These are phyloP conservation scores for Prinsepia uniflora DNA, from an alignment of 306 rosid species.

Conservation along the genomic window DNA sequence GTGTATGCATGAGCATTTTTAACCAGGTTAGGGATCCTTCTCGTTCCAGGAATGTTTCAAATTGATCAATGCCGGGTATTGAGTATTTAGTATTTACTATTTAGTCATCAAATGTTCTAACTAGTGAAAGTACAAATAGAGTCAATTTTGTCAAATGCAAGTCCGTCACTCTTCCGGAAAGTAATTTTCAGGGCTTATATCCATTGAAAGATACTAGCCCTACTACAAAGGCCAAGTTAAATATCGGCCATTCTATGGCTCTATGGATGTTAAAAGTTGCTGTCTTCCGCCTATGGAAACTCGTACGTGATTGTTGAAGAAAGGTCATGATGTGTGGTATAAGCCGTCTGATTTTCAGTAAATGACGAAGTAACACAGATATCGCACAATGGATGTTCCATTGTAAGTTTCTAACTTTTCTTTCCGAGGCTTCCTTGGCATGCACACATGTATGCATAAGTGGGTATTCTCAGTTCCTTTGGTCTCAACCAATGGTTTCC, in stretches of 20 bases:
- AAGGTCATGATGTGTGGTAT: not conserved
- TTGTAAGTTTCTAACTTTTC: not conserved
- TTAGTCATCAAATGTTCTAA: not conserved
- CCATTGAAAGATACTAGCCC: not conserved
- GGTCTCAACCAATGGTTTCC: not conserved
- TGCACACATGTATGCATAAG: not conserved
- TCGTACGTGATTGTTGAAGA: not conserved
- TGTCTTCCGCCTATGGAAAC: not conserved
- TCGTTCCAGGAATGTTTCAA: not conserved
- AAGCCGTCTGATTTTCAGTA: too few relatives aligned
- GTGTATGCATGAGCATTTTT: not conserved
- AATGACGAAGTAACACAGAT: not conserved
- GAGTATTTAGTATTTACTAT: not conserved
- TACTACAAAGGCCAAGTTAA: not conserved
- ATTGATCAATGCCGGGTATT: not conserved
- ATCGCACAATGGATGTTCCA: not conserved
- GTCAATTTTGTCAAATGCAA: not conserved
- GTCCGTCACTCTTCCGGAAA: not conserved
- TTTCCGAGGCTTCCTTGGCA: not conserved
- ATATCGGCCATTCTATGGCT: not conserved
- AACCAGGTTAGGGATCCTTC: not conserved
- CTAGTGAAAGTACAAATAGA: not conserved
- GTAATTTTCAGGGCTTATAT: not conserved
- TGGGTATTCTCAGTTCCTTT: not conserved
- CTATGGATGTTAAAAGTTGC: not conserved